Evolutionary conservation across 192 early-diverging fungal species (phyloP).

Genomic region (Coemansia sp.): DNA sequence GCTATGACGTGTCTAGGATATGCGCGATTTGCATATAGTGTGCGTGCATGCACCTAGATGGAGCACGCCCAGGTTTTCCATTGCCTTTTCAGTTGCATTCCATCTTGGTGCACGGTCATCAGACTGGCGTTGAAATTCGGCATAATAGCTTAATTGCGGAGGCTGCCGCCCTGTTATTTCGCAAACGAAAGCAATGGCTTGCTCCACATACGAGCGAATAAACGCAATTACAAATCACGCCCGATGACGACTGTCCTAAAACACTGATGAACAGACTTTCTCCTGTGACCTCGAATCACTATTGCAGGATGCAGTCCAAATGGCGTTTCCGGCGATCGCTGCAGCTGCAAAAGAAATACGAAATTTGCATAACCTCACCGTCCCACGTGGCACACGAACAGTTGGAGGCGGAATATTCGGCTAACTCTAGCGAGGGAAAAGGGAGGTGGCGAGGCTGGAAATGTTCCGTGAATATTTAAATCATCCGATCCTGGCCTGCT

Average conservation of each 20-base stretch:
- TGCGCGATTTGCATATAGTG: neutral
- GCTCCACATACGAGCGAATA: neutral
- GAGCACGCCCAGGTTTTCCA: neutral
- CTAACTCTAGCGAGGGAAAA: neutral
- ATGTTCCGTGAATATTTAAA: constrained; percentile 1
- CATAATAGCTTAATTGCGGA: neutral
- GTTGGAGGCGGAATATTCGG: too few relatives aligned
- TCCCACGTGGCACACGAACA: neutral
- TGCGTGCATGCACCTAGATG: neutral
- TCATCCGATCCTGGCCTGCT: neutral
- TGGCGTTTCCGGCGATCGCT: neutral
- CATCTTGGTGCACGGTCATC: neutral
- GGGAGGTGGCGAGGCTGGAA: neutral
- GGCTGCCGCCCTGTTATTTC: neutral
- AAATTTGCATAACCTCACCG: neutral
- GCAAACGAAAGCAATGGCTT: neutral
- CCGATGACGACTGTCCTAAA: neutral
- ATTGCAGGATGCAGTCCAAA: neutral
- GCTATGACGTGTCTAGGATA: neutral
- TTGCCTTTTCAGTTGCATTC: too few relatives aligned
- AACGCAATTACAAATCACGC: neutral
- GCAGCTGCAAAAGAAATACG: neutral
- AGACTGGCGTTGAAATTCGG: neutral
- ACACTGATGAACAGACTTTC: neutral
- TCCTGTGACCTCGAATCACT: neutral